Evolutionary conservation across 2,329 filamentous ascomycete genomes (phyloP).

Genomic region (Claviceps fusiformis): DNA sequence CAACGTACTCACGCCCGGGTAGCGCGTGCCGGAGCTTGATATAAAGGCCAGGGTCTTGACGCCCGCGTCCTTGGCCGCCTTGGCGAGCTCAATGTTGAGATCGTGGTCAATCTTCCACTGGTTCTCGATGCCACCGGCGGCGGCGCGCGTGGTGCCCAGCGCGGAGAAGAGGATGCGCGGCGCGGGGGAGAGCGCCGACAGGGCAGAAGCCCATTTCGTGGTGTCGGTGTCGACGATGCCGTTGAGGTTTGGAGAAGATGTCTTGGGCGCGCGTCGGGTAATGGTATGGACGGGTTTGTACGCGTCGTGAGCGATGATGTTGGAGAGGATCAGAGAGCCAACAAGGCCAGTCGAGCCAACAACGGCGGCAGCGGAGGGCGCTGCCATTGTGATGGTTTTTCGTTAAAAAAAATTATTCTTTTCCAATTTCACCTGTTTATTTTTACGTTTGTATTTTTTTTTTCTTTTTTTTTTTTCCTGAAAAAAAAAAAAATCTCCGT

Average conservation of each 20-base stretch:
- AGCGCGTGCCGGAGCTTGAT: conserved; percentile 40
- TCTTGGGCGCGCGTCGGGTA: conserved; percentile 49
- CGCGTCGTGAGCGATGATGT: conserved; percentile 41
- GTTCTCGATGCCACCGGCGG: conserved; percentile 60
- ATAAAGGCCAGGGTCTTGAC: conserved; percentile 66
- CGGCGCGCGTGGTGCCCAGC: conserved; percentile 65
- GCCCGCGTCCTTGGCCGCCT: conserved; percentile 59
- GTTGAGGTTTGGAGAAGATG: conserved; percentile 45
- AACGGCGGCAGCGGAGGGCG: conserved; percentile 29
- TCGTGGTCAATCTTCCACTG: conserved; percentile 86
- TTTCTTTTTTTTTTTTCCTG: not conserved
- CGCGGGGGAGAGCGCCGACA: conserved; percentile 39
- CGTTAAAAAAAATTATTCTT: not conserved
- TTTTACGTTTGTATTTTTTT: not conserved
- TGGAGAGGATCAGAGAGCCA: conserved; percentile 61
- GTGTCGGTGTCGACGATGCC: conserved; percentile 52
- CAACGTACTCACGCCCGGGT: conserved; percentile 23
- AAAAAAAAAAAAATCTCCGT: too few relatives aligned
- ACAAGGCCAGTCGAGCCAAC: conserved; percentile 54
- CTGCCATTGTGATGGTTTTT: not conserved
- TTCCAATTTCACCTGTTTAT: not conserved
- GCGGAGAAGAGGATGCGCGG: conserved; percentile 60
- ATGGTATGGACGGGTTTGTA: conserved; percentile 47
- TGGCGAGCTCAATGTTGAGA: conserved; percentile 66
- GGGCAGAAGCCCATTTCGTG: conserved; percentile 49